Conservation (phyloP, 257 asterid genomes). For the Avicennia marina region DNA sequence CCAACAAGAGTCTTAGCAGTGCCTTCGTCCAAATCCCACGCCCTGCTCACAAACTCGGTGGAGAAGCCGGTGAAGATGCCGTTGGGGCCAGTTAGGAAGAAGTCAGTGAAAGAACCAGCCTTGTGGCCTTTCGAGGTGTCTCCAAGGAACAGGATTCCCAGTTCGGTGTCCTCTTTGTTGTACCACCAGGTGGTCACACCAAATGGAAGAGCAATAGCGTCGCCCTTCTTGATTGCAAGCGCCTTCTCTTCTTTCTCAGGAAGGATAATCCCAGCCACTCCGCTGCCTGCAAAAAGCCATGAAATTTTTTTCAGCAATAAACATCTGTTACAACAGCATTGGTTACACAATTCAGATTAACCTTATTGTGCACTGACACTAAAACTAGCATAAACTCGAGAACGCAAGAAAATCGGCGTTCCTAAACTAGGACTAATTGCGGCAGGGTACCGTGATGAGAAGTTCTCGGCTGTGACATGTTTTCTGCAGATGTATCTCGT, state of each 20-base stretch:
- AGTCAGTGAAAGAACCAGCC: slow-evolving; percentile 59
- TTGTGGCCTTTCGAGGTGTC: slow-evolving; percentile 67
- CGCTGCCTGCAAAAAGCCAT: slow-evolving; percentile 32
- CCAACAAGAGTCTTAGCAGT: slow-evolving; percentile 53
- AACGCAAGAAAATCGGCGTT: too few relatives aligned
- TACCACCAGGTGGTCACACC: slow-evolving; percentile 85
- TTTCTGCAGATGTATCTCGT: too few relatives aligned
- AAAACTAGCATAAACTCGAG: too few relatives aligned
- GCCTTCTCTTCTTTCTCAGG: slow-evolving; percentile 80
- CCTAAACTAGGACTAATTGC: too few relatives aligned
- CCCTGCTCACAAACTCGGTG: slow-evolving; percentile 58
- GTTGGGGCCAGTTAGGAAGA: slow-evolving; percentile 58
- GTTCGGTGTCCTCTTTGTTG: slow-evolving; percentile 67
- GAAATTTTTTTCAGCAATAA: background rate
- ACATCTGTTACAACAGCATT: background rate
- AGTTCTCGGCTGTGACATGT: too few relatives aligned
- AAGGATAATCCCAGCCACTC: slow-evolving; percentile 62
- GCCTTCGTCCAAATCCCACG: slow-evolving; percentile 60
- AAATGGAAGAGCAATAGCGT: slow-evolving; percentile 64
- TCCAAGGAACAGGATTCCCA: slow-evolving; percentile 67
- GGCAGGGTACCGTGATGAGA: too few relatives aligned
- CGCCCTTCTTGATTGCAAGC: slow-evolving; percentile 66
- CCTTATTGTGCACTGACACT: background rate
- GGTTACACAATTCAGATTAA: background rate
- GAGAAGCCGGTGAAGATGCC: slow-evolving; percentile 80